phyloP scores from a whole-genome alignment of 257 asterid genomes.

The Jaltomata sinuosa region DNA sequence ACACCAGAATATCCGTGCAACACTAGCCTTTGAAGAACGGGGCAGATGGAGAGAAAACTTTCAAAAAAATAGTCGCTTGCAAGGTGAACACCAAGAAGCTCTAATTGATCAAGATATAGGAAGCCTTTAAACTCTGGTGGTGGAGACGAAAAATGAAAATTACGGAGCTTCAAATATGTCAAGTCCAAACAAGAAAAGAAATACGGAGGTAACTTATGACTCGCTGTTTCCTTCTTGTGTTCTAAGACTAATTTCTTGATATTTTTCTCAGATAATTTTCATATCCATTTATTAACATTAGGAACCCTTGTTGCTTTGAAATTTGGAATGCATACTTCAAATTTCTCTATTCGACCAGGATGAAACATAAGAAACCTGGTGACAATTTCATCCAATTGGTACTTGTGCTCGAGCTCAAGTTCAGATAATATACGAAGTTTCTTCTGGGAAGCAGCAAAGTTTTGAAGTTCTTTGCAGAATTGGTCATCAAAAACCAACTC shows the following conservation, averaged over 20 bases:
- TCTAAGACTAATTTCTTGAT: neutral
- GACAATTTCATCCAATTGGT: neutral
- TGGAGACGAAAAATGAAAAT: neutral
- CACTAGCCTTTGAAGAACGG: neutral
- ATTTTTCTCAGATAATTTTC: neutral
- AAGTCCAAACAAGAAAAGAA: neutral
- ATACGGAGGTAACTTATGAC: neutral
- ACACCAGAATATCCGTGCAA: neutral
- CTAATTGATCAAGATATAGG: neutral
- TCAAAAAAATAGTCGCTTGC: neutral
- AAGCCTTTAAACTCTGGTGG: neutral
- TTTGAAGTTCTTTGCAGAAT: neutral
- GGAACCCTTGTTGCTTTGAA: neutral
- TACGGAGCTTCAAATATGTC: neutral
- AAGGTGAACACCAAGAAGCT: neutral
- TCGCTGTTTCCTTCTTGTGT: neutral
- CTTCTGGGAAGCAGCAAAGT: neutral
- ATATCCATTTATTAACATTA: neutral
- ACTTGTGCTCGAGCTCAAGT: neutral
- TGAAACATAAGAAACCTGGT: neutral
- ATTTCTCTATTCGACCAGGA: neutral
- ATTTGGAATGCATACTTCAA: neutral
- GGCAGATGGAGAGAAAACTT: neutral
- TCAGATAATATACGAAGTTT: neutral
- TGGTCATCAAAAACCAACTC: neutral